Evolutionary conservation across 768 basidiomycete genomes (phyloP).

Genomic region (Exsudoporus frostii): DNA sequence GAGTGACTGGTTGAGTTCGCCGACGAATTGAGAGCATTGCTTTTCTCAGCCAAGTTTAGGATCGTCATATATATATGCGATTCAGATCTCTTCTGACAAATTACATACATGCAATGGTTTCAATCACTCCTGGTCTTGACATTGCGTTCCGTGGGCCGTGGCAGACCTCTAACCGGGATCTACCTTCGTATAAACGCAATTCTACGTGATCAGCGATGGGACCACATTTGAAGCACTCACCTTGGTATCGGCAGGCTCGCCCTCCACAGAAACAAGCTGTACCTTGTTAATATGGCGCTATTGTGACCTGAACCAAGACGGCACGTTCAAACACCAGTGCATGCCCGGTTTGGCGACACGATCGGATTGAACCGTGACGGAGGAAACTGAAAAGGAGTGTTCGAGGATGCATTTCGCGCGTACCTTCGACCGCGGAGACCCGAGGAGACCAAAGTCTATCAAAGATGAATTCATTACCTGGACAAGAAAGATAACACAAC

Average conservation of each 20-base stretch:
- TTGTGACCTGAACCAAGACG: background rate
- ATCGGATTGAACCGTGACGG: background rate
- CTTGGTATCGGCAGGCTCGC: conserved; percentile 43
- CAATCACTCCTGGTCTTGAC: background rate
- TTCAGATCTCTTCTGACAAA: background rate
- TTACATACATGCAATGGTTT: background rate
- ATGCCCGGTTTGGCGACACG: background rate
- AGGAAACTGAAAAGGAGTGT: background rate
- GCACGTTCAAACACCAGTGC: background rate
- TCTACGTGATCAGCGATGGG: conserved; percentile 34
- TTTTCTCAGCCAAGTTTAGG: background rate
- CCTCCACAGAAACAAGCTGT: conserved; percentile 50
- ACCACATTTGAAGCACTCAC: conserved; percentile 50
- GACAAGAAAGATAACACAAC: conserved; percentile 33
- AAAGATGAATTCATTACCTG: conserved; percentile 47
- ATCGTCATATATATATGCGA: background rate
- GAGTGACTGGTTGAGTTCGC: too few relatives aligned
- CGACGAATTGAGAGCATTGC: background rate
- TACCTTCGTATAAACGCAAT: background rate
- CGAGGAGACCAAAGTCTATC: conserved; percentile 62
- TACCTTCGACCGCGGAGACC: conserved; percentile 66
- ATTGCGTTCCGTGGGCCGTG: background rate
- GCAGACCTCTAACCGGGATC: too few relatives aligned
- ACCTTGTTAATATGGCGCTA: too few relatives aligned
- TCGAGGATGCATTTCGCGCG: background rate